phyloP scores from a whole-genome alignment of 1,284 basidiomycete species.

The Trichosporon ovoides region DNA sequence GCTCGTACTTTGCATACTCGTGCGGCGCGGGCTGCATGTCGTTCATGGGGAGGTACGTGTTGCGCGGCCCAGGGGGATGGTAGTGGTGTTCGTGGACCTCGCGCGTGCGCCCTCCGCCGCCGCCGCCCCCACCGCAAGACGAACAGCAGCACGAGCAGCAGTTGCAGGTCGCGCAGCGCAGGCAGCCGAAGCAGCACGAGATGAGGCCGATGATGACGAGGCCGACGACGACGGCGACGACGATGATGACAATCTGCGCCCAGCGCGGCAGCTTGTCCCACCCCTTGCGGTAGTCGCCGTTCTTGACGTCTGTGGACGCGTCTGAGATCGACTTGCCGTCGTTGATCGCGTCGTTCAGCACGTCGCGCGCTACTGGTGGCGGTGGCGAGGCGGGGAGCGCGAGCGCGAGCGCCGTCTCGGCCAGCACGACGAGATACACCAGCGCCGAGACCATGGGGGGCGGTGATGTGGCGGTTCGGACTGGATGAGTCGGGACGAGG shows the following conservation, averaged over 20 bases:
- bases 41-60: neutral
- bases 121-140: neutral
- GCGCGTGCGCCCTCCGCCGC: neutral
- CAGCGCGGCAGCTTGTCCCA: slow-evolving; percentile 1
- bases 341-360: neutral
- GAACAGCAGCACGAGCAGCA: slow-evolving; percentile 1
- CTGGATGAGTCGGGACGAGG: too few species aligned
- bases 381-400: neutral
- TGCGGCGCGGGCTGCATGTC: neutral
- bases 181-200: neutral
- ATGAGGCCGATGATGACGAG: neutral
- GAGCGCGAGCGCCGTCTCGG: neutral
- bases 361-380: neutral
- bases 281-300: slow-evolving; percentile 1
- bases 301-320: neutral
- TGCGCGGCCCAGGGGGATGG: neutral
- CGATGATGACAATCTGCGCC: neutral
- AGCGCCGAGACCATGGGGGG: neutral
- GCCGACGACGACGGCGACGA: neutral
- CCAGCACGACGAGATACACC: neutral
- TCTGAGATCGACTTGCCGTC: neutral
- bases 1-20: neutral
- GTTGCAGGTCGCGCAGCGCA: neutral
- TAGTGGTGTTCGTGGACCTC: neutral
- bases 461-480: neutral